Evolutionary conservation across 176 grass and related monocot genomes (phyloP), one percentile per base, ranked within the genome.

Genomic region (Triticum urartu): DNA sequence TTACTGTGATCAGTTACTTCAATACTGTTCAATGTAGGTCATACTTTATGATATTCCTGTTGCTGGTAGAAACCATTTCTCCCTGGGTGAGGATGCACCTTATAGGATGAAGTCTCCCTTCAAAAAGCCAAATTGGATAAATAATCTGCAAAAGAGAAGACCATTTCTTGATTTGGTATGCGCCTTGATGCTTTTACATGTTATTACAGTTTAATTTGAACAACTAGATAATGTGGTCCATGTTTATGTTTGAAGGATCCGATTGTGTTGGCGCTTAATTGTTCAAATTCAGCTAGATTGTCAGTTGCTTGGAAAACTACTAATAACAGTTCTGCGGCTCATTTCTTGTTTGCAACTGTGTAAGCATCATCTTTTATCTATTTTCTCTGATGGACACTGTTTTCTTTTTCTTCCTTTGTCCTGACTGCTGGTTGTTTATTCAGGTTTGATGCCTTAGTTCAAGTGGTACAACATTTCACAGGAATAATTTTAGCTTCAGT

Each of bases 211-310:
- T 79, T 79, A 84, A 2, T 24, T 42, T 66, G 21, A 48, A 78
- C 78, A 64, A 5, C 69, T 72, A 66, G 5, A 69, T 89, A 80
- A 79, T 75, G 66, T 76, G 30, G 14, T 89, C 69, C 33, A 58
- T 17, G 33, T 89, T 58, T 70, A 68, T 78, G 5, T 86, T 87
- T 88, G 40, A 79, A 98, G 92, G 92, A 87, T 79, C 78, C 79
- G 14, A 86, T 92, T 87, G 21, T 98, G 82, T 91, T 95, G 89
- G 94, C 92, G 25, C 90, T 98, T 86, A 98, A 95, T 72, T 98
- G 96, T 86, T 90, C 96, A 84, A 89, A 86, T 86, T 80, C 80
- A 26, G 88, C 92, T 86, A 92, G 82, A 59, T 18, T 81, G 40
- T 77, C 86, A 47, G 42, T 92, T 54, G 62, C 64, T 81, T 87